Base-by-base conservation (phyloP, 2,329 filamentous ascomycete genomes). In the Biscogniauxia marginata region DNA sequence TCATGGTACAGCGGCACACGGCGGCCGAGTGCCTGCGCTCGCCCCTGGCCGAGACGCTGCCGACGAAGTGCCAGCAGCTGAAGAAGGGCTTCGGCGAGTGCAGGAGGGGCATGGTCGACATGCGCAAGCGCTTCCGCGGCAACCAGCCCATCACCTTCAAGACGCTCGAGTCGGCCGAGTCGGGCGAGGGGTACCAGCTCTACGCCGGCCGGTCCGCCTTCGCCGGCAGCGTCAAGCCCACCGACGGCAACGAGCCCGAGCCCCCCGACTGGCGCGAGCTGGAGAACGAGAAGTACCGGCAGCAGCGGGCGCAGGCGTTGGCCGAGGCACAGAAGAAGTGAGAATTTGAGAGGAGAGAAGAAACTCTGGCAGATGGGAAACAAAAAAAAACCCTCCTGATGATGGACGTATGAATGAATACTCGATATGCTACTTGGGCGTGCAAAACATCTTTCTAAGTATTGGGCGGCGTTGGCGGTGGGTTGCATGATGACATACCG, bases 61-160 rank as follows among this genome's bases (percentile, higher is more conserved):
- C 95, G 19, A 87, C 84, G 21, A 87, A 89, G 75, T 99, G 95
- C 77, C 91, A 93, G 72, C 93, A 97, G 75, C 83, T 99, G 58
- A 91, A 93, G 73, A 93, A 91, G 73, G 91, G 92, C 47, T 95
- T 96, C 68, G 90, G 91, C 72, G 91, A 97, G 72, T 99, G 95
- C 83, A 96, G 96, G 70, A 89, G 93, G 63, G 95, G 95, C 63
- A 86, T 96, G 85, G 89, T 98, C 66, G 95, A 99, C 74, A 99
- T 99, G 95, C 90, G 95, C 73, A 98, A 98, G 79, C 89, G 95
- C 30, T 98, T 99, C 76, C 85, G 95, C 54, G 95, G 95, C 56
- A 98, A 98, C 78, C 85, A 91, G 73, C 92, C 95, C 53, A 87
- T 96, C 63, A 81, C 85, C 21, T 84, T 88, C 63, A 80, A 78